Base-by-base conservation (phyloP, 2,329 filamentous ascomycete genomes). In the Paraphoma sp. region DNA sequence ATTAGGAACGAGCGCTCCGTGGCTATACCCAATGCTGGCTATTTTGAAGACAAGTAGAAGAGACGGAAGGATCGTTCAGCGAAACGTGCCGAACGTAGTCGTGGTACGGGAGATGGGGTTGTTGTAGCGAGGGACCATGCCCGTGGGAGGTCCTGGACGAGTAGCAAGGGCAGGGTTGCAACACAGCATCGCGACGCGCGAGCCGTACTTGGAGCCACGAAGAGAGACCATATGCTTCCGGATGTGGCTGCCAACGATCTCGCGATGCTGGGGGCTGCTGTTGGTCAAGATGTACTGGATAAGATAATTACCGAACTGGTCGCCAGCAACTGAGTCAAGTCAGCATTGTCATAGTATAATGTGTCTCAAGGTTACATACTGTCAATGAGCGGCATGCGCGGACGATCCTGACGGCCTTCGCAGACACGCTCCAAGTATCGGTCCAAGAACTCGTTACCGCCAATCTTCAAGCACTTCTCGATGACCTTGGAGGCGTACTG, bases 401-500 rank as follows among this genome's bases (percentile, higher is more conserved):
- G 94, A 65, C 95, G 91, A 74, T 97, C 93, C 43, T 89, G 83
- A 60, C 92, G 91, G 56, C 92, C 92, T 76, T 97, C 94, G 75
- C 93, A 98, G 58, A 99, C 93, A 58, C 93, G 90, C 75, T 96
- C 90, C 57, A 99, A 87, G 73, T 98, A 99, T 59, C 92, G 92
- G 59, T 93, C 86, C 43, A 99, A 84, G 73, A 99, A 99, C 45
- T 98, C 94, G 28, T 84, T 80, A 29, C 93, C 92, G 44, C 94
- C 92, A 79, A 99, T 96, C 82, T 99, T 99, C 66, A 99, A 87
- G 71, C 95, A 99, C 80, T 99, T 99, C 80, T 99, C 94, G 59
- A 99, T 94, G 44, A 99, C 95, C 79, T 99, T 99, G 57, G 95
- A 99, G 43, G 95, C 96, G 74, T 97, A 99, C 73, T 99, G 95